Base-by-base conservation (phyloP, 495 filamentous ascomycete species). In the Aspergillus avenaceus region DNA sequence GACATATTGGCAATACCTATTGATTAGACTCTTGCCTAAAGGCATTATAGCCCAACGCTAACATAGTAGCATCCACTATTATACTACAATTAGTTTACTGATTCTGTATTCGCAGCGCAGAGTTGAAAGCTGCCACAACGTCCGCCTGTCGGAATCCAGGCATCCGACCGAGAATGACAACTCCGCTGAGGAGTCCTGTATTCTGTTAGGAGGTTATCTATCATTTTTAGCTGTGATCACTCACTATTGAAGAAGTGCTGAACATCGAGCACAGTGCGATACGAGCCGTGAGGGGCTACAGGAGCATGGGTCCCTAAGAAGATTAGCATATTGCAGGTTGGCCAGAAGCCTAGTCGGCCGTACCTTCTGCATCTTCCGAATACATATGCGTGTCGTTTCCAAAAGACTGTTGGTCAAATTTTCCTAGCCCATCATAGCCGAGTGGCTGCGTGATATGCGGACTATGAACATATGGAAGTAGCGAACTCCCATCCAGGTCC, bases 161-260 rank as follows among this genome's bases (percentile, higher is more conserved):
- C 21, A 31, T 40, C 24, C 54, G 54, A 24, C 54, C 54, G 12
- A 56, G 49, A 26, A 56, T 52, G 38, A 52, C 41, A 12, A 49
- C 8, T 18, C 49, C 32, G 0, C 19, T 18, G 36, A 46, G 37
- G 14, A 55, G 41, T 14, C 27, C 48, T 45, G 18, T 11, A 13
- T 6, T 32, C 19, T 7, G n/a, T 25, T 21, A 37, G 18, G 38
- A 36, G 36, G 25, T 13, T 26, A 47, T n/a, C n/a, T n/a, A n/a
- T n/a, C n/a, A n/a, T n/a, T n/a, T n/a, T n/a, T n/a, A n/a, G n/a
- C n/a, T n/a, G n/a, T n/a, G n/a, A n/a, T n/a, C n/a, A 46, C 54
- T 50, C 32, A 58, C 49, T 21, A 12, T 21, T 14, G 34, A 58
- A 41, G n/a, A 58, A 53, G 1, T 31, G 12, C 25, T 53, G 40